A percentile compares a stretch with the other conserved stretches of the same genome.
phyloP scores from a whole-genome alignment of 2,329 filamentous ascomycete genomes.

The Orbilia ellipsospora region DNA sequence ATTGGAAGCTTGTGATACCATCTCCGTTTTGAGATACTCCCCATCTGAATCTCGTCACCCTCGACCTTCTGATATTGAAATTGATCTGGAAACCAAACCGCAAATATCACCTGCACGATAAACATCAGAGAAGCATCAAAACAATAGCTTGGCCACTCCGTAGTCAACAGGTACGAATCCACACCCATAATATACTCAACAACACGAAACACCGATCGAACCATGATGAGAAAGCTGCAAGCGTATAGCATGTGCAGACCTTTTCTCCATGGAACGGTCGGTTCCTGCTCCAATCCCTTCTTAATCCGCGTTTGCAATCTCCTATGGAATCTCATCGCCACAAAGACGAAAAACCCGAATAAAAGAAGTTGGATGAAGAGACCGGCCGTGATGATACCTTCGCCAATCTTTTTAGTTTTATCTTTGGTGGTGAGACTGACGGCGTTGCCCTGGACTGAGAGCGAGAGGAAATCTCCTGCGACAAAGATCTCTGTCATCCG shows the following conservation, averaged over 20 bases:
- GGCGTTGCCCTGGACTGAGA: constrained; percentile 66
- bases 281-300: neutral
- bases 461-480: constrained; percentile 67
- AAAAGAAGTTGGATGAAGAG: constrained; percentile 70
- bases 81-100: constrained; percentile 61
- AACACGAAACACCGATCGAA: constrained; percentile 66
- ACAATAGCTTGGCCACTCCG: constrained; percentile 65
- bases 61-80: constrained; percentile 1
- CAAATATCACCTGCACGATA: constrained; percentile 63
- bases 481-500: constrained; percentile 70
- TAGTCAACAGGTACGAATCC: constrained; percentile 64
- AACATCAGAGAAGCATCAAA: constrained; percentile 66
- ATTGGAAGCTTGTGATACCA: constrained; percentile 1
- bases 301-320: constrained; percentile 17
- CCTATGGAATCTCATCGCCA: constrained; percentile 66
- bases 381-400: constrained; percentile 69
- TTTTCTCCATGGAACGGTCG: constrained; percentile 25
- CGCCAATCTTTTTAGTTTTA: constrained; percentile 61
- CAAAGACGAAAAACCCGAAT: constrained; percentile 69
- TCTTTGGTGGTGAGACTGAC: constrained; percentile 62
- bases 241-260: constrained; percentile 62
- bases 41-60: neutral
- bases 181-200: constrained; percentile 66
- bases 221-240: constrained; percentile 65
- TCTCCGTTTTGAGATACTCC: neutral